phyloP scores from a whole-genome alignment of 2,329 filamentous ascomycete genomes.

The Talaromyces verruculosus region DNA sequence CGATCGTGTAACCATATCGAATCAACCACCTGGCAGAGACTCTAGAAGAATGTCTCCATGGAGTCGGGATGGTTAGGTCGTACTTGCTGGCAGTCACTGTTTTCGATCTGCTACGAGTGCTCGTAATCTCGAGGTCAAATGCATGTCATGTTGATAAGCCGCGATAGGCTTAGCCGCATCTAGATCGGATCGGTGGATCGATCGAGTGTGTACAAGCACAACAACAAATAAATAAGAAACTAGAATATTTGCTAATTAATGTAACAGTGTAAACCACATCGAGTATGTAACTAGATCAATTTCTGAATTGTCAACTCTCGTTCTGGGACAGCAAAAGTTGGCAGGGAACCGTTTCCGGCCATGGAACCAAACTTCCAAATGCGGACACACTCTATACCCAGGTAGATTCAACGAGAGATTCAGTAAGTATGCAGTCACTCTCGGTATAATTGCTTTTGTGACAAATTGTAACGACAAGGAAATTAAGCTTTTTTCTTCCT shows the following conservation, averaged over 20 bases:
- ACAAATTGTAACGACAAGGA: neutral
- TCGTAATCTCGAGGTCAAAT: slow-evolving; percentile 8
- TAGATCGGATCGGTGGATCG: neutral
- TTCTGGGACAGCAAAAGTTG: neutral
- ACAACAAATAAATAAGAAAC: neutral
- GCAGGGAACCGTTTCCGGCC: slow-evolving; percentile 16
- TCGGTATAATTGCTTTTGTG: neutral
- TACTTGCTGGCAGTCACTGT: neutral
- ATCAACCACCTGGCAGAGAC: neutral
- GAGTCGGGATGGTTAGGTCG: neutral
- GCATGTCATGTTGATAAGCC: slow-evolving; percentile 5
- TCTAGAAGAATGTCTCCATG: neutral
- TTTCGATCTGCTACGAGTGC: neutral
- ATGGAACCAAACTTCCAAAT: slow-evolving; percentile 13
- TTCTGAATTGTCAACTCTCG: neutral
- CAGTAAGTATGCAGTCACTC: neutral
- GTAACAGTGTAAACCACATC: neutral
- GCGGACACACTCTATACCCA: neutral
- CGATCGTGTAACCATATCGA: neutral
- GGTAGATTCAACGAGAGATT: neutral
- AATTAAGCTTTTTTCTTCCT: slow-evolving; percentile 7
- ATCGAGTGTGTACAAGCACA: neutral
- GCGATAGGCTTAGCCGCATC: slow-evolving; percentile 10
- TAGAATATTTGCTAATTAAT: neutral
- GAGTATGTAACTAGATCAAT: neutral